Evolutionary conservation across 108 stramenopile genomes (phyloP), one percentile per base, ranked within the genome.

Genomic region (Nitzschia palea): DNA sequence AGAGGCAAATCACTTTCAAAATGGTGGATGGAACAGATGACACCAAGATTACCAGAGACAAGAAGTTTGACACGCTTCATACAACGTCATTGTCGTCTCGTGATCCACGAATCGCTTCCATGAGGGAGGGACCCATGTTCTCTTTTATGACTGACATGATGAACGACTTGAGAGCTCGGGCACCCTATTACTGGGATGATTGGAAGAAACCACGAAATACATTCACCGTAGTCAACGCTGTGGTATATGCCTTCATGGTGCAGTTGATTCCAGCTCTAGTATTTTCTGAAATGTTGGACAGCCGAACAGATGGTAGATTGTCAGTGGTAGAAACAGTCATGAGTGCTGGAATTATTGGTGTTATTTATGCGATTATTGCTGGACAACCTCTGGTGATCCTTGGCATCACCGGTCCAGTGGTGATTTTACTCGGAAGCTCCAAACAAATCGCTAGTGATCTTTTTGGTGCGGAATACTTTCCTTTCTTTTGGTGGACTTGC

Each of bases 321-420:
- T 67, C 72, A 25, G 59, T 60, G 9, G 75, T 67, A 4, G 82
- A 86, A 68, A 56, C 56, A 2, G 43, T 85, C 36, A 44, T 85
- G 33, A 76, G 74, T 43, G 62, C 54, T 2, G 82, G 66, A 12
- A 73, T 86, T 30, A 80, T 80, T 54, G 88, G 88, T 17, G 60
- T 79, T 34, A 62, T 89, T 40, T 85, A 83, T 55, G 74, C 81
- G 4, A 26, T 89, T 22, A 70, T 85, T 42, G 60, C 69, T 27
- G 88, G 88, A 4, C 88, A 89, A 70, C 82, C 88, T 9, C 55
- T 89, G 44, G 80, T 82, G 17, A 67, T 89, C 18, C 35, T 86
- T 56, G 88, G 88, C 26, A 74, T 83, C 35, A 89, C 88, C 3
- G 87, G 87, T 15, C 82, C 83, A 15, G 80, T 84, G 29, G 71